phyloP scores from a whole-genome alignment of 805 yeast species.

The Cyberlindnera xylosilytica region DNA sequence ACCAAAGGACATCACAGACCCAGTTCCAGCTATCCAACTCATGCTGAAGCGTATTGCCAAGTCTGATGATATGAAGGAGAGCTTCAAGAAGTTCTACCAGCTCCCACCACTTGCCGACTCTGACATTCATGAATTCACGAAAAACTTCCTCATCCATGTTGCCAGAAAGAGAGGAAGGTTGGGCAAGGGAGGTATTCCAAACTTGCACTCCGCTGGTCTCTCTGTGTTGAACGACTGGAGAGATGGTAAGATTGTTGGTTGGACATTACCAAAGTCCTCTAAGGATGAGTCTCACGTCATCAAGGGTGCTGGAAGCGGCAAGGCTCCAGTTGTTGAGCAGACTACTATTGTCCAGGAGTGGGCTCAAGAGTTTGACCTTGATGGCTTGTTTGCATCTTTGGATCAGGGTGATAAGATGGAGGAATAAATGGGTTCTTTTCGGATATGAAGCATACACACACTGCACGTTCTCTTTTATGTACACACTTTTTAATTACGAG shows the following conservation, averaged over 20 bases:
- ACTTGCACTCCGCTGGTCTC: conserved; percentile 78
- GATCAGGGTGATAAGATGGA: conserved; percentile 24
- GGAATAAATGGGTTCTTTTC: not conserved
- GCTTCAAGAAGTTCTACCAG: conserved; percentile 68
- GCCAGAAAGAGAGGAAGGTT: conserved; percentile 92
- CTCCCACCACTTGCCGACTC: conserved; percentile 76
- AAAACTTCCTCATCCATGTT: conserved; percentile 84
- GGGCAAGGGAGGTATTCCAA: conserved; percentile 91
- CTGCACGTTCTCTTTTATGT: not conserved
- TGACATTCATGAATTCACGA: conserved; percentile 73
- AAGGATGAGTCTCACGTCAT: conserved; percentile 33
- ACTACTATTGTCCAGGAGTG: conserved; percentile 83
- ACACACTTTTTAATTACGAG: not conserved
- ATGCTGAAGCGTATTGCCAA: conserved; percentile 74
- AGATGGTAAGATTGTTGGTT: conserved; percentile 90
- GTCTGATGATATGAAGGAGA: conserved; percentile 71
- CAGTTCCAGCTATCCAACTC: conserved; percentile 74
- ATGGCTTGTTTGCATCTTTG: conserved; percentile 58
- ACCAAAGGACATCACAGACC: conserved; percentile 80
- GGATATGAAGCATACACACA: not conserved
- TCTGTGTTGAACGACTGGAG: conserved; percentile 92
- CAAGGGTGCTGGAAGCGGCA: conserved; percentile 28
- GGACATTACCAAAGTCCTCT: conserved; percentile 73
- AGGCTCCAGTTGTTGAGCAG: conserved; percentile 39
- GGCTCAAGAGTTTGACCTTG: conserved; percentile 93